Evolutionary conservation across 106 monocot species (phyloP), one percentile per base, ranked within the genome.

Genomic region (Dioscorea dumetorum): DNA sequence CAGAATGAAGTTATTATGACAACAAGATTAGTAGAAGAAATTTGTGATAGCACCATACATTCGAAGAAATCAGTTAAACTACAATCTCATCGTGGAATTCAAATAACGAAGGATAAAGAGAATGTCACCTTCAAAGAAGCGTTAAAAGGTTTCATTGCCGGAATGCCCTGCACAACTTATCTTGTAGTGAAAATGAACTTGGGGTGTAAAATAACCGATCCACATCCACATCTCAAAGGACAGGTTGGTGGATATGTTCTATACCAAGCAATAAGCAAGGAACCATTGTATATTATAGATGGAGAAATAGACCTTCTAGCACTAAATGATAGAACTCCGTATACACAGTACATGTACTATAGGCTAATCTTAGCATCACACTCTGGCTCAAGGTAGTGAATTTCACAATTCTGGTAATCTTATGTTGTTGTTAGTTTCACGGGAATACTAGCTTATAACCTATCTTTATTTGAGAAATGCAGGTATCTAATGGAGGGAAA

Each of bases 311-410:
- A 80, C 33, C 59, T 80, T 61, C 75, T 74, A 22, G 53, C 49
- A 67, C 48, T 75, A 57, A 49, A 80, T 52, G 56, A 24, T 60
- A 74, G 80, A 80, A 75, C 71, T 61, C 80, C 75, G 8, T 80
- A 80, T 54, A 80, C 75, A 48, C 80, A 80, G 21, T 75, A 80
- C 67, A 75, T 80, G 80, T 61, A 80, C 24, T 80, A 80, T 66
- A 18, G 12, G 20, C 54, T 80, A 61, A 11, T 64, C 51, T 60
- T 75, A 60, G 75, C 67, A 48, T 49, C 75, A 67, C 5, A 51
- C 12, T 71, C 70, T 48, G 75, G 80, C 66, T 70, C 80, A 71
- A 80, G 75, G 74, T 80, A 67, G 50, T 62, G 19, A 5, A 56
- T 18, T 5, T 18, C 54, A 5, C 19, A 28, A 41, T 5, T 41